Evolutionary conservation across 768 basidiomycete genomes (phyloP), one percentile per base, ranked within the genome.

Genomic region (Lactarius vividus): DNA sequence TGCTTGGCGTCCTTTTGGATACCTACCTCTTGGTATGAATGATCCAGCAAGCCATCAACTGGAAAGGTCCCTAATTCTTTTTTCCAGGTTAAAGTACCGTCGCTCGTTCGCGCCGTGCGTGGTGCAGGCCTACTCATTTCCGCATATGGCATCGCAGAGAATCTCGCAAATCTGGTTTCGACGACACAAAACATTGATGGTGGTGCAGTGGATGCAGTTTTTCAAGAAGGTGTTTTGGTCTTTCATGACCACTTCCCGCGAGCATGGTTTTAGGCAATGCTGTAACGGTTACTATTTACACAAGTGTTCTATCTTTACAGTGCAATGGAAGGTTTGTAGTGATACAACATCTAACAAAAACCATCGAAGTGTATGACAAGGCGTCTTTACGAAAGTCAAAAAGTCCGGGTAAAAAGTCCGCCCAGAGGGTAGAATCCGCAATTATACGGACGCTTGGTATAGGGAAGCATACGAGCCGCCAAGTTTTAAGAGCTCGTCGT

Each of bases 1-100:
- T 99, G 26, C 79, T 99, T 63, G 97, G 97, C 64, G 81, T 99
- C 54, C 88, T 96, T 73, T 83, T 97, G 58, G 92, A 97, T 75
- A 90, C 91, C 13, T 85, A 88, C 42, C 81, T 98, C 65, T 77
- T 98, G 79, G 96, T 97, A 74, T 76, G 87, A 15, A 52, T 26
- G 13, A 26, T 28, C 26, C 6, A 52, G 23, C 2, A 1, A 26
- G 13, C 78, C 26, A 64, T 60, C n/a, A 59, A 53, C 59, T 16
- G 35, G 35, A 37, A 35, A 16, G 49, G 49, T n/a, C 49, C 18
- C 59, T 52, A 6, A 49, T 59, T 31, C 28, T 28, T 56, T 61
- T 71, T 64, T 57, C 29, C 55, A 94, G 94, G 82, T 87, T 40
- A 88, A 90, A 73, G 94, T 97, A 33, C 96, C 96, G 52, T 93